Base-by-base conservation (phyloP, 2,329 filamentous ascomycete species). In the Cercospora janseana region DNA sequence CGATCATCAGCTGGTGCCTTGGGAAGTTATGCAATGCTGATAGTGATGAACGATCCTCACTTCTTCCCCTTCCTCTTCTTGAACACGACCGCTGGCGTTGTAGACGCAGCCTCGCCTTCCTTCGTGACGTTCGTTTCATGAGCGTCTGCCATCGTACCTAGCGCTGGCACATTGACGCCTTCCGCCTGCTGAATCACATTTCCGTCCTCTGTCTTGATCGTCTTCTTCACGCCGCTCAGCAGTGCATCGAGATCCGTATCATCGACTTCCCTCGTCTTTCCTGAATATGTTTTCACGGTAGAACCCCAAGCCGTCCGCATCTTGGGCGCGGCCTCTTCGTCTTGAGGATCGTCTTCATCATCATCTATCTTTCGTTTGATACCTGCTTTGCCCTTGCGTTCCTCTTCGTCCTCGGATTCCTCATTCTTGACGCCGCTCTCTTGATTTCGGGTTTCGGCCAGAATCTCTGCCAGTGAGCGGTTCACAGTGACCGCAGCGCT, bases 31-130 rank as follows among this genome's bases (percentile, higher is more conserved):
- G n/a, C n/a, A n/a, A n/a, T n/a, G n/a, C n/a, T n/a, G n/a, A n/a
- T n/a, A n/a, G n/a, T n/a, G n/a, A n/a, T n/a, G 13, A 28, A 6
- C 21, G 9, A 21, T 15, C n/a, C 37, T 68, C 66, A 68, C 47
- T 59, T 65, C 58, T 68, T 68, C 15, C 60, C 58, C 64, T 89
- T 92, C 46, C 87, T 75, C 72, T 90, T 91, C 71, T 91, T 92
- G 70, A 92, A 93, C 3, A 89, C 73, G 2, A 89, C 77, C 0
- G 79, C 75, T 5, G 71, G 68, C 2, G 78, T 74, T 8, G 66
- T 65, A 37, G 57, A n/a, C n/a, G n/a, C 58, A 28, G 60, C 60
- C 55, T 66, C 51, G n/a, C 23, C 41, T 44, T 46, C 43, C 23
- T 28, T 12, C 34, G 38, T 32, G 13, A 27, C 32, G 44, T 54